These are phyloP conservation scores for Trichoderma virens DNA, from an alignment of 495 filamentous ascomycete species.

Conservation along the genomic window DNA sequence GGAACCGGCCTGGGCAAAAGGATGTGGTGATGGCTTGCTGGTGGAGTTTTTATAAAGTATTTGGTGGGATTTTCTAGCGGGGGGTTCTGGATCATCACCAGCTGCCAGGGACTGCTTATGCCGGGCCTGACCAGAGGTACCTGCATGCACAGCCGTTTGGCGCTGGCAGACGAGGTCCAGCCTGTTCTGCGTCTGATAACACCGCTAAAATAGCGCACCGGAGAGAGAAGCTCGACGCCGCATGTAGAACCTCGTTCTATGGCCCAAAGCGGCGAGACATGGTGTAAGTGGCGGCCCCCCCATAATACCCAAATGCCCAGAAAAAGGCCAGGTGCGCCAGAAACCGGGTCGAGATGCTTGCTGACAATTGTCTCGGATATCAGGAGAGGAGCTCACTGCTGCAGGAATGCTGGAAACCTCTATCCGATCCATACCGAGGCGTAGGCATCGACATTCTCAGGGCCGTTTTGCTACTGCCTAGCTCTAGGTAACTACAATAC, in stretches of 20 bases:
- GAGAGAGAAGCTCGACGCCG: neutral
- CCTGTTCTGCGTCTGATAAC: neutral
- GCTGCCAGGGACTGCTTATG: neutral
- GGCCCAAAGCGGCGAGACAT: too few species aligned
- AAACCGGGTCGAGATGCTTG: too few species aligned
- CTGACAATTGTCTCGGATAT: too few species aligned
- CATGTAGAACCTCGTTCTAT: too few species aligned
- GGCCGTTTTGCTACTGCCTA: neutral
- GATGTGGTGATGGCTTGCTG: neutral
- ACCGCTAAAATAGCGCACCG: slow-evolving; percentile 4
- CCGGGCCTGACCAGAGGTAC: neutral
- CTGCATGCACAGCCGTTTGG: neutral
- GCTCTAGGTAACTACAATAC: neutral
- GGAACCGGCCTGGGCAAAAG: neutral
- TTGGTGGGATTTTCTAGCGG: slow-evolving; percentile 5
- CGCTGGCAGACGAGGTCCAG: neutral
- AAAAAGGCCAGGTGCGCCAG: too few species aligned
- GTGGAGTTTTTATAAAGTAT: slow-evolving; percentile 3
- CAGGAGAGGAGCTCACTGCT: too few species aligned
- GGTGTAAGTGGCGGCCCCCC: too few species aligned
- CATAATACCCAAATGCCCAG: too few species aligned
- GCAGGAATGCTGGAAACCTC: too few species aligned
- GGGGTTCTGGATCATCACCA: neutral
- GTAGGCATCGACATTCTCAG: neutral
- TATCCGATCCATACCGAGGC: too few species aligned